These are phyloP conservation scores for Musa troglodytarum DNA, from an alignment of 176 grass and related monocot species.

Conservation along the genomic window DNA sequence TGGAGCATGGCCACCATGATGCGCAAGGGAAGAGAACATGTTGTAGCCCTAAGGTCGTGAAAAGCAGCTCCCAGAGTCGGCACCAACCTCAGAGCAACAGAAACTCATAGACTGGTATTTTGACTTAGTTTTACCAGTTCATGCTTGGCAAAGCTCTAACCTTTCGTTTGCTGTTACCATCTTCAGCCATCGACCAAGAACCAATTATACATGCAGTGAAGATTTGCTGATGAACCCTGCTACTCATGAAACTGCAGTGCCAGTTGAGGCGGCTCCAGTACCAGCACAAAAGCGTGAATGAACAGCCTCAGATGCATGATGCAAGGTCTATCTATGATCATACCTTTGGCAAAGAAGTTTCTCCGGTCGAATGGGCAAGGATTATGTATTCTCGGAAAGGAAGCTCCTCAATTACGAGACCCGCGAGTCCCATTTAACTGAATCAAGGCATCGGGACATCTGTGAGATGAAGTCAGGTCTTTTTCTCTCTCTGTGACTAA, in stretches of 20 bases:
- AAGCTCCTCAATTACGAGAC: too few relatives aligned
- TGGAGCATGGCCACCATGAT: slow-evolving; percentile 48
- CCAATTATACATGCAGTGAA: background rate
- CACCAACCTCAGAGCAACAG: slow-evolving; percentile 38
- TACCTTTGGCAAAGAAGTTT: slow-evolving; percentile 59
- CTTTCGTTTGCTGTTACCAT: slow-evolving; percentile 29
- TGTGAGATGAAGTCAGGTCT: too few relatives aligned
- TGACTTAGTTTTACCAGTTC: slow-evolving; percentile 51
- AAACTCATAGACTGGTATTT: slow-evolving; percentile 66
- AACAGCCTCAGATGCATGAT: background rate
- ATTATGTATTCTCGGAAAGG: too few relatives aligned
- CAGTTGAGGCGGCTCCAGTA: slow-evolving; percentile 7
- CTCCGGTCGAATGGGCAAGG: slow-evolving; percentile 39
- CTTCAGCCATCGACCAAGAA: slow-evolving; percentile 12
- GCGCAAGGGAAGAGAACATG: slow-evolving; percentile 59
- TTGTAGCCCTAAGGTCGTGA: slow-evolving; percentile 56
- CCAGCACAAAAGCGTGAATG: slow-evolving; percentile 1
- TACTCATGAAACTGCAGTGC: background rate
- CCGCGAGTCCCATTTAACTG: too few relatives aligned
- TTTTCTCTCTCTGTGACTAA: too few relatives aligned
- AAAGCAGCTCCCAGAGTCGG: slow-evolving; percentile 66
- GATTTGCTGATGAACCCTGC: slow-evolving; percentile 21
- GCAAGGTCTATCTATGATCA: slow-evolving; percentile 13
- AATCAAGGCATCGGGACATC: too few relatives aligned
- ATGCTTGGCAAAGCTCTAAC: slow-evolving; percentile 70